phyloP scores from a whole-genome alignment of 2,329 filamentous ascomycete genomes.

The Immersiporthe knoxdaviesiana region DNA sequence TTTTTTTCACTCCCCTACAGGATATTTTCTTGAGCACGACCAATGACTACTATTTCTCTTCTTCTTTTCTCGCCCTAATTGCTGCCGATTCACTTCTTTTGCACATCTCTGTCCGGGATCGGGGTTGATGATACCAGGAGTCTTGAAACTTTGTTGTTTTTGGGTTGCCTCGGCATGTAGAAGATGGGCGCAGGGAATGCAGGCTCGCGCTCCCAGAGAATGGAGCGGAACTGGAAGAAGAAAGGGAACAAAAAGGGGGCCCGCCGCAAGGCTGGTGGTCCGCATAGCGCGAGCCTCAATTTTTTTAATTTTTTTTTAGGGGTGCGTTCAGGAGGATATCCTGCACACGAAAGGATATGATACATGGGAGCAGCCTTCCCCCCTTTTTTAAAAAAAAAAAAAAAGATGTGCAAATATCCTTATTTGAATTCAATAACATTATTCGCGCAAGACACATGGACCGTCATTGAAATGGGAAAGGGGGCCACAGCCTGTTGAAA shows the following conservation, averaged over 20 bases:
- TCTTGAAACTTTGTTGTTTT: background rate
- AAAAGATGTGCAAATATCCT: conserved; percentile 7
- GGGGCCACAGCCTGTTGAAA: no score
- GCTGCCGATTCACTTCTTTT: background rate
- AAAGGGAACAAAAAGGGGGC: background rate
- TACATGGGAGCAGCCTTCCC: background rate
- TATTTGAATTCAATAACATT: background rate
- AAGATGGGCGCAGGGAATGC: conserved; percentile 1
- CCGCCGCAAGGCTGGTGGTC: conserved; percentile 11
- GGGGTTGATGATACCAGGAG: conserved; percentile 17
- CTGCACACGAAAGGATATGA: background rate
- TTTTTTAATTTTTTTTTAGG: no score
- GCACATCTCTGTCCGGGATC: background rate
- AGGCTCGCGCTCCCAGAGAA: background rate
- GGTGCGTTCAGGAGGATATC: background rate
- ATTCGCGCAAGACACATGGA: background rate
- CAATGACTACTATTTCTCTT: background rate
- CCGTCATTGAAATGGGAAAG: background rate
- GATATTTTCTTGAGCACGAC: background rate
- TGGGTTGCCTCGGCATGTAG: background rate
- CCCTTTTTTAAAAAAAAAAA: no score
- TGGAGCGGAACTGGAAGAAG: background rate
- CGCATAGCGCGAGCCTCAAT: background rate
- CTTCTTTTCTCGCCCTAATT: background rate
- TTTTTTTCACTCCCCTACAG: background rate